Evolutionary conservation across 257 asterid species (phyloP).

Genomic region (Verbascum thapsus): DNA sequence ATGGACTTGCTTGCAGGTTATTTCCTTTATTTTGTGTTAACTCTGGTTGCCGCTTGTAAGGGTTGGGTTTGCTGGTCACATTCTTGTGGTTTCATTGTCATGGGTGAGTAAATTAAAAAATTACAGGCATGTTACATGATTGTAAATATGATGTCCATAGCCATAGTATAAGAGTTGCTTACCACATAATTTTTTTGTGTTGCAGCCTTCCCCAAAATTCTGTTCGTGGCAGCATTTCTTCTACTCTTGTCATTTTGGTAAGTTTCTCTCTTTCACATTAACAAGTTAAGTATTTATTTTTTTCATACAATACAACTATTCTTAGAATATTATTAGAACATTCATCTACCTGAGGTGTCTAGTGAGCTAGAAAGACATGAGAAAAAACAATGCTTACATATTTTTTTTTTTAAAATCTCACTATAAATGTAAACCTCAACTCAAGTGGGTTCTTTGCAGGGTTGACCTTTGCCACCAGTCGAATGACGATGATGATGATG

Average conservation of each 20-base stretch:
- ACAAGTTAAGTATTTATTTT: slow-evolving; percentile 11
- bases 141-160: slow-evolving; percentile 10
- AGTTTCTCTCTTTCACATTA: slow-evolving; percentile 32
- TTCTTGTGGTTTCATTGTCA: slow-evolving; percentile 81
- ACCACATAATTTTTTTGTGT: slow-evolving; percentile 29
- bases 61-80: slow-evolving; percentile 87
- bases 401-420: not conserved
- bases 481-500: slow-evolving; percentile 88
- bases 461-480: slow-evolving; percentile 96
- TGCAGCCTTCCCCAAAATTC: slow-evolving; percentile 88
- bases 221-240: slow-evolving; percentile 81
- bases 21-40: slow-evolving; percentile 70
- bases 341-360: not conserved
- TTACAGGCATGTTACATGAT: slow-evolving; percentile 19
- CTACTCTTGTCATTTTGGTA: slow-evolving; percentile 91
- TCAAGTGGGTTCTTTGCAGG: slow-evolving; percentile 57
- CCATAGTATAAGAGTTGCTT: slow-evolving; percentile 23
- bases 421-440: slow-evolving; percentile 12
- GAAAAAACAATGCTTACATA: too few species aligned
- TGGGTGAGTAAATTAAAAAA: slow-evolving; percentile 70
- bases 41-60: slow-evolving; percentile 86
- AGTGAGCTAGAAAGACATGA: not conserved
- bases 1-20: slow-evolving; percentile 63
- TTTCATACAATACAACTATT: not conserved
- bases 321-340: not conserved